Base-by-base conservation (phyloP, 139 green algal species). In the Chlamydomonas incerta region DNA sequence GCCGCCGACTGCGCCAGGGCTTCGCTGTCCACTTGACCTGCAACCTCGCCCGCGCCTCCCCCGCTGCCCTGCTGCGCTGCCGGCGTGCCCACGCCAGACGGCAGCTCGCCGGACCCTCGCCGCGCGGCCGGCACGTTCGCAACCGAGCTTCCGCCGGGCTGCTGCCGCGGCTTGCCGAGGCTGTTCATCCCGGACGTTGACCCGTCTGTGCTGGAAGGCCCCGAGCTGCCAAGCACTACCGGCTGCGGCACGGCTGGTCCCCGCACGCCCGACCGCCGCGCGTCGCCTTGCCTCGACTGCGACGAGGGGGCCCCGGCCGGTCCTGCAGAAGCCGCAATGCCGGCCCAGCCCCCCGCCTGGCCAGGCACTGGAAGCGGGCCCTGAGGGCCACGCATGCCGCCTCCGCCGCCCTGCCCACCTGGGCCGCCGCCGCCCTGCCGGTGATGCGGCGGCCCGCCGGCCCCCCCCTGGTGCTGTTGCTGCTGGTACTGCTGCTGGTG, bases 121-220 rank as follows among this genome's bases (percentile, higher is more conserved):
- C 55, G 55, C 55, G 55, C 17, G 1, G 60, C 55, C 41, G 70
- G 60, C 26, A 82, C 75, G n/a, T 72, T 72, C 24, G 65, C 65
- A 0, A 82, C 60, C 11, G 37, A 21, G 60, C 41, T 50, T 60
- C 41, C 47, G 33, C 34, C 18, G 14, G 60, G 75, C 75, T 82
- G 58, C 35, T 82, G 75, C 60, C 75, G 23, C 10, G 75, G 75
- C 37, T 37, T 62, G 13, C 75, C 75, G 37, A 82, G 75, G 62
- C 75, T 82, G 60, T 72, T 58, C 37, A 82, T 82, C 18, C 60
- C 60, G 1, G 58, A 72, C 21, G 20, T 60, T 11, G 29, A 13
- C 20, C 57, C 33, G 33, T 72, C 60, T 14, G 35, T 23, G 20
- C 28, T 9, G 4, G 74, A 28, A 14, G 47, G n/a, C 26, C 62